phyloP scores from a whole-genome alignment of 352 stramenopile species.

The Phytopythium ostracodes region DNA sequence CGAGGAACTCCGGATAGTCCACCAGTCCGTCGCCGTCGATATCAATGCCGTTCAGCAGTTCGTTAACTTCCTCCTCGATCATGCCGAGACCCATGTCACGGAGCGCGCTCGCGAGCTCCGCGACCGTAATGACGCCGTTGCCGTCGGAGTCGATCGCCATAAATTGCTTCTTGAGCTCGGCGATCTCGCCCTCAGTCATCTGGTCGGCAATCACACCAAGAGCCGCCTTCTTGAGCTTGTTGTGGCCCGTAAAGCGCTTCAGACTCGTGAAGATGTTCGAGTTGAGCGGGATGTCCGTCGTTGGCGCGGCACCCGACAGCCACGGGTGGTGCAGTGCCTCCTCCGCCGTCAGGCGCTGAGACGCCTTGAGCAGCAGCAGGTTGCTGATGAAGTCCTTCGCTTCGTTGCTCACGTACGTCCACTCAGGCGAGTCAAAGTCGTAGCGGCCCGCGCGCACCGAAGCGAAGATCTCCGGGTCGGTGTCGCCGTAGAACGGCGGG shows the following conservation, averaged over 20 bases:
- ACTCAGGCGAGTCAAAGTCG: constrained; percentile 86
- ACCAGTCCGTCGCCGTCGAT: constrained; percentile 86
- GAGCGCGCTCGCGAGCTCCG: constrained; percentile 80
- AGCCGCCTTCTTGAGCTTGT: constrained; percentile 89
- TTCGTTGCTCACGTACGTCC: constrained; percentile 73
- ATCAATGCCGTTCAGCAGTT: constrained; percentile 87
- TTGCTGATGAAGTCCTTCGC: constrained; percentile 95
- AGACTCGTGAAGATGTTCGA: constrained; percentile 83
- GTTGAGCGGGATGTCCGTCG: constrained; percentile 72
- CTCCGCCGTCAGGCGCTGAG: constrained; percentile 89
- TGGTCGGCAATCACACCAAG: constrained; percentile 84
- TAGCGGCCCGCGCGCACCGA: constrained; percentile 75
- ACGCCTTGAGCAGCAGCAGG: constrained; percentile 91
- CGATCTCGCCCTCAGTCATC: constrained; percentile 81
- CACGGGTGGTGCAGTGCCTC: constrained; percentile 83
- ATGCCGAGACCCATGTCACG: constrained; percentile 81
- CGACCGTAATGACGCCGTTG: constrained; percentile 88
- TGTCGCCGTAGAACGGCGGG: constrained; percentile 95
- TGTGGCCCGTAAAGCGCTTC: constrained; percentile 86
- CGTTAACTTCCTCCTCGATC: constrained; percentile 87
- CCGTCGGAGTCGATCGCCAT: constrained; percentile 84
- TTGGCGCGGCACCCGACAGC: constrained; percentile 76
- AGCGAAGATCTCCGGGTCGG: constrained; percentile 88
- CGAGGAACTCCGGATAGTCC: constrained; percentile 90
- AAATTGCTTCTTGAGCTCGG: constrained; percentile 84